Conservation (phyloP, 257 asterid species). For the Solanum piurae region DNA sequence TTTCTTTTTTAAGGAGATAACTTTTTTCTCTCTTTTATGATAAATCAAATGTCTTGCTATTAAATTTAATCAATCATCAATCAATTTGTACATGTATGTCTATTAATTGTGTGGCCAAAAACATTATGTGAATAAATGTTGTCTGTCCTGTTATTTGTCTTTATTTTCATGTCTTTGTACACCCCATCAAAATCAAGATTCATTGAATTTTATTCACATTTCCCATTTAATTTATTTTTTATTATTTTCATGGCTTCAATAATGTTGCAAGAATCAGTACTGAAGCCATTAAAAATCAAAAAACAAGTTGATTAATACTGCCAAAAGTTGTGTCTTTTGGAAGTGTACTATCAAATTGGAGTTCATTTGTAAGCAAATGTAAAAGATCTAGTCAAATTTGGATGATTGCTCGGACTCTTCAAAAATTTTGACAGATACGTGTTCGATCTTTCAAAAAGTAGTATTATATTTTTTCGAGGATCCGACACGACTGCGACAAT, state of each 20-base stretch:
- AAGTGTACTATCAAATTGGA: neutral
- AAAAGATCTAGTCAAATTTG: neutral
- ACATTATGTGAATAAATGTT: neutral
- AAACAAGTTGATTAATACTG: neutral
- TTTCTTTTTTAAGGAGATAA: neutral
- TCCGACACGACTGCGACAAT: neutral
- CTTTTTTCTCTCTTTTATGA: neutral
- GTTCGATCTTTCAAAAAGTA: neutral
- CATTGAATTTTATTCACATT: neutral
- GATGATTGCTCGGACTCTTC: neutral
- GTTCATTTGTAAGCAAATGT: neutral
- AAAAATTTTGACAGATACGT: neutral
- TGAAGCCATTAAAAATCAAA: neutral
- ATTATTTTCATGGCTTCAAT: neutral
- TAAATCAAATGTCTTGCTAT: neutral
- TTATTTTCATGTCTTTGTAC: neutral
- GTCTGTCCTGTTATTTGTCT: neutral
- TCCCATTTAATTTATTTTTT: neutral
- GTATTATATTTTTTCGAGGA: neutral
- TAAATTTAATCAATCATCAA: neutral
- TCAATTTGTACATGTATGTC: neutral
- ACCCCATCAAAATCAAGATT: neutral
- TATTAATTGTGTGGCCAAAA: neutral
- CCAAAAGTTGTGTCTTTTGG: neutral
- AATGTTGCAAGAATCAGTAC: neutral